phyloP scores from a whole-genome alignment of 1,284 basidiomycete species.

The Chalciporus sp. region DNA sequence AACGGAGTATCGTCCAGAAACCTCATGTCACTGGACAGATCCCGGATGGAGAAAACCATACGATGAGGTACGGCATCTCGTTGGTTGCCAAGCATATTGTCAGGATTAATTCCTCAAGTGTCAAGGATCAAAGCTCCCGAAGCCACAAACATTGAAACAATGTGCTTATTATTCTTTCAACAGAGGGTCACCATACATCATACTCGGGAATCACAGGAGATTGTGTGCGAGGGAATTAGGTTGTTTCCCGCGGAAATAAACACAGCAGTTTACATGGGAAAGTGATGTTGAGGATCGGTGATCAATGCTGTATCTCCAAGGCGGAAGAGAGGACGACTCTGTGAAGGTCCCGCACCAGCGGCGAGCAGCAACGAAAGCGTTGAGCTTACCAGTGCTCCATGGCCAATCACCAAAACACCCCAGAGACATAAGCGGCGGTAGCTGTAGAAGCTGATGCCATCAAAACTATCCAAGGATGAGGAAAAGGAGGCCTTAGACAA shows the following conservation, averaged over 20 bases:
- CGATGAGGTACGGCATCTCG: neutral
- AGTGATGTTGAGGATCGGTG: neutral
- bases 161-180: neutral
- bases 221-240: neutral
- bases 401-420: neutral
- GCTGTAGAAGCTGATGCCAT: neutral
- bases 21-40: too few relatives aligned
- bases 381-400: neutral
- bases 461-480: constrained; percentile 1
- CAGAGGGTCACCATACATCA: neutral
- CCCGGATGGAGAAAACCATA: too few relatives aligned
- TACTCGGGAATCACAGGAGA: neutral
- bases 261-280: neutral
- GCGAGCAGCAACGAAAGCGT: neutral
- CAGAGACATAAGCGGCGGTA: neutral
- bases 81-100: neutral
- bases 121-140: neutral
- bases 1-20: too few relatives aligned
- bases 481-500: neutral
- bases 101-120: neutral
- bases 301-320: neutral
- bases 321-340: neutral
- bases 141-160: too few relatives aligned
- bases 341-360: neutral
- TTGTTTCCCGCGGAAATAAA: neutral